Evolutionary conservation across 2,329 filamentous ascomycete genomes (phyloP).

Genomic region (Penicillium brasilianum): DNA sequence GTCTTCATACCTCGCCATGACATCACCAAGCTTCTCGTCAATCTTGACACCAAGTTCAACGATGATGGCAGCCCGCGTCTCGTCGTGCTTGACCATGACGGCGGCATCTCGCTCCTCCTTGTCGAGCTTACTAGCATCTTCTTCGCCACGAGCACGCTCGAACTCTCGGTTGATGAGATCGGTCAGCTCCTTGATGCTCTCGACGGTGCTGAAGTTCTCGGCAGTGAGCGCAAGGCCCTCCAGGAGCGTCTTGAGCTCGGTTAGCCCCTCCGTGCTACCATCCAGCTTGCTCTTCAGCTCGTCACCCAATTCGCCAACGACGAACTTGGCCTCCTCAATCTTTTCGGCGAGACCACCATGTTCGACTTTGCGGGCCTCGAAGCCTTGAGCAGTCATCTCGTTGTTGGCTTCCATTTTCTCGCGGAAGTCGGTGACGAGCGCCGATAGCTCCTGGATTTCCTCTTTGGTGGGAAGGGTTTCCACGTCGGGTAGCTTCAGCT

Average conservation of each 20-base stretch:
- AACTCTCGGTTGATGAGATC: conserved; percentile 84
- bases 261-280: conserved; percentile 71
- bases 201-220: conserved; percentile 52
- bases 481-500: conserved; percentile 72
- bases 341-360: conserved; percentile 77
- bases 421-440: conserved; percentile 70
- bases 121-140: conserved; percentile 81
- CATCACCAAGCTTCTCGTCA: conserved; percentile 78
- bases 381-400: conserved; percentile 75
- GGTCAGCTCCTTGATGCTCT: conserved; percentile 73
- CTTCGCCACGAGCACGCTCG: conserved; percentile 79
- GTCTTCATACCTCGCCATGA: conserved; percentile 88
- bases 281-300: conserved; percentile 77
- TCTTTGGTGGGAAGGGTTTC: conserved; percentile 75
- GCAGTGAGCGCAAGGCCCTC: conserved; percentile 71
- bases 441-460: conserved; percentile 72
- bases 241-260: conserved; percentile 61
- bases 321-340: conserved; percentile 76
- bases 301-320: conserved; percentile 78
- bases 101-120: conserved; percentile 65
- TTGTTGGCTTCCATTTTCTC: conserved; percentile 70
- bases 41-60: conserved; percentile 62
- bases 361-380: conserved; percentile 84
- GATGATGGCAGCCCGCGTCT: conserved; percentile 61
- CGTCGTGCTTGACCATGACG: conserved; percentile 63